A percentile compares a stretch with the other conserved stretches of the same genome.
These are phyloP conservation scores for Thelephora terrestris DNA, from an alignment of 1,284 basidiomycete genomes.

Conservation along the genomic window DNA sequence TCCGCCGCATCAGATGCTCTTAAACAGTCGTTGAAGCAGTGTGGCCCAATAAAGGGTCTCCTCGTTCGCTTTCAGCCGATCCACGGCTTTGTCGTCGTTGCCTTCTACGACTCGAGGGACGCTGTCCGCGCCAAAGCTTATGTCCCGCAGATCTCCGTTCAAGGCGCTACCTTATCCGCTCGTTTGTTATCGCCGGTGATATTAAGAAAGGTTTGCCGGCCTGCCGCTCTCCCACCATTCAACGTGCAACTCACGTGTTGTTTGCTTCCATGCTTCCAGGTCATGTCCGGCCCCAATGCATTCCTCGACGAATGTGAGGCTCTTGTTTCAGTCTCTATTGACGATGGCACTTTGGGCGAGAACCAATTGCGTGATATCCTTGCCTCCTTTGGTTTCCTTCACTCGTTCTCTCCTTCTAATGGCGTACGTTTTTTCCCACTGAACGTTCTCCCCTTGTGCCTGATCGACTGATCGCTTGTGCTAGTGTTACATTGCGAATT, in stretches of 20 bases:
- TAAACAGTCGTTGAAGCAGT: conserved; percentile 9
- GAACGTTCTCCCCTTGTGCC: neutral
- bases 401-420: neutral
- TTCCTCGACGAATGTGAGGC: conserved; percentile 24
- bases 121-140: conserved; percentile 35
- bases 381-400: conserved; percentile 6
- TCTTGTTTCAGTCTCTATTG: conserved; percentile 29
- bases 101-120: conserved; percentile 52
- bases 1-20: conserved; percentile 5
- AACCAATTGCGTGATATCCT: conserved; percentile 6
- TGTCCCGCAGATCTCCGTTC: conserved; percentile 6
- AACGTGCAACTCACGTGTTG: neutral
- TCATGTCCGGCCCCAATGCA: neutral
- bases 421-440: neutral
- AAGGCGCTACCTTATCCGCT: neutral
- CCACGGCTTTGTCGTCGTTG: conserved; percentile 43
- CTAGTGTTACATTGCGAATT: conserved; percentile 48
- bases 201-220: neutral
- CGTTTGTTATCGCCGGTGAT: neutral
- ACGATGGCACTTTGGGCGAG: conserved; percentile 14
- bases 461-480: neutral
- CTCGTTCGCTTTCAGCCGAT: conserved; percentile 36
- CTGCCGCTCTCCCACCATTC: neutral
- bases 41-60: conserved; percentile 35
- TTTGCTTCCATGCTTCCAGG: neutral